Conservation (phyloP, 2,329 filamentous ascomycete species). For the Colletotrichum navitas region DNA sequence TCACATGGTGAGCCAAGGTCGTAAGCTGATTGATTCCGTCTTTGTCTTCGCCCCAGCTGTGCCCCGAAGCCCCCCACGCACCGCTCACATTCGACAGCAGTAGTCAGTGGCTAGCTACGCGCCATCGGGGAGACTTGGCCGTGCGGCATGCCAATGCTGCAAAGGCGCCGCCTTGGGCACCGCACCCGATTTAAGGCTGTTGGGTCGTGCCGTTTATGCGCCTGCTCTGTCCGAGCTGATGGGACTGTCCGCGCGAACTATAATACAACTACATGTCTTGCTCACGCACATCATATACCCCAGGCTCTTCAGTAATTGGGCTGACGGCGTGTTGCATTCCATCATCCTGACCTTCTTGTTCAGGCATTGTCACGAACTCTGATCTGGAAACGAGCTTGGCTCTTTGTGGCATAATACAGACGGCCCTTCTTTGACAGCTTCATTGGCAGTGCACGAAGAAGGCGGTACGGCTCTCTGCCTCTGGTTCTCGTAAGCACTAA, state of each 20-base stretch:
- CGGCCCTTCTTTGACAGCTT: too few relatives aligned
- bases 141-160: not conserved
- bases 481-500: not conserved
- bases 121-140: not conserved
- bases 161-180: not conserved
- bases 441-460: not conserved
- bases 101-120: not conserved
- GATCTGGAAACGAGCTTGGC: not conserved
- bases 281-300: too few relatives aligned
- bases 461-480: too few relatives aligned
- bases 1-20: not conserved
- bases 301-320: too few relatives aligned
- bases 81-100: not conserved
- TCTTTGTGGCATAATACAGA: not conserved
- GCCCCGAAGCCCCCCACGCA: not conserved
- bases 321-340: not conserved
- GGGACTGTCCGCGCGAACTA: not conserved
- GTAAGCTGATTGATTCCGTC: not conserved
- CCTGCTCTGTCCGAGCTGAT: not conserved
- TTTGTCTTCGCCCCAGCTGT: not conserved
- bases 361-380: not conserved
- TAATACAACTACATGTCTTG: not conserved
- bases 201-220: not conserved
- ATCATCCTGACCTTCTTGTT: not conserved
- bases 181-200: not conserved